A percentile compares a stretch with the other conserved stretches of the same genome.
phyloP scores from a whole-genome alignment of 1,284 basidiomycete species.

The Coniferiporia sulphurascens region DNA sequence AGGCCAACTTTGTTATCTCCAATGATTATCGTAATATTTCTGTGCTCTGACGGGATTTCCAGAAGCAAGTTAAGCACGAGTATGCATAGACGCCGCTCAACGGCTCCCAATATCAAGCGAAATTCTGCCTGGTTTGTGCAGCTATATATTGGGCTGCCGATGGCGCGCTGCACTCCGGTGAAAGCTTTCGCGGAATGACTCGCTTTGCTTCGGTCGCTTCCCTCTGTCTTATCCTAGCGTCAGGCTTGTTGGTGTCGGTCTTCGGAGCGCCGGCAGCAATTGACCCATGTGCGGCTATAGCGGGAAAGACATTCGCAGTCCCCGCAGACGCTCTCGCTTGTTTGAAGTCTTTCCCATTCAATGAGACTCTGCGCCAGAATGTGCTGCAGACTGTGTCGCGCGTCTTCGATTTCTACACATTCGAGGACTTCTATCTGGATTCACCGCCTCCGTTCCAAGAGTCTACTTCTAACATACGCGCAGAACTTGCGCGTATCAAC shows the following conservation, averaged over 20 bases:
- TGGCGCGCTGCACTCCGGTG: background rate
- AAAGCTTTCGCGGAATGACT: background rate
- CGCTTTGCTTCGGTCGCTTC: background rate
- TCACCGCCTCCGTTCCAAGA: conserved; percentile 60
- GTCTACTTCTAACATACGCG: conserved; percentile 51
- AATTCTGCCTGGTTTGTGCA: background rate
- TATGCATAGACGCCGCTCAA: background rate
- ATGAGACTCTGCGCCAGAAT: conserved; percentile 58
- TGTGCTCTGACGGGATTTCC: background rate
- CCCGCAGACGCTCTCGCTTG: conserved; percentile 18
- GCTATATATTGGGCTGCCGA: background rate
- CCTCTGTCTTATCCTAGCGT: background rate
- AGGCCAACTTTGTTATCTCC: background rate
- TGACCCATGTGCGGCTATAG: conserved; percentile 17
- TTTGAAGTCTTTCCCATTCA: conserved; percentile 46
- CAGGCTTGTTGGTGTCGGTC: background rate
- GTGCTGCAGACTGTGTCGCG: conserved; percentile 47
- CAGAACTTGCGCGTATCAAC: conserved; percentile 43
- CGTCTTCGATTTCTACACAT: conserved; percentile 62
- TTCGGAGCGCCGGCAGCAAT: conserved; percentile 7
- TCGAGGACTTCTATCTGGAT: conserved; percentile 56
- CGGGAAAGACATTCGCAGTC: conserved; percentile 14
- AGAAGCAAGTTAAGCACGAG: conserved; percentile 2
- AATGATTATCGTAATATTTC: background rate
- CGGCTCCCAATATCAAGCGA: background rate